Conservation (phyloP, 352 stramenopile species). For the Albugo laibachii region DNA sequence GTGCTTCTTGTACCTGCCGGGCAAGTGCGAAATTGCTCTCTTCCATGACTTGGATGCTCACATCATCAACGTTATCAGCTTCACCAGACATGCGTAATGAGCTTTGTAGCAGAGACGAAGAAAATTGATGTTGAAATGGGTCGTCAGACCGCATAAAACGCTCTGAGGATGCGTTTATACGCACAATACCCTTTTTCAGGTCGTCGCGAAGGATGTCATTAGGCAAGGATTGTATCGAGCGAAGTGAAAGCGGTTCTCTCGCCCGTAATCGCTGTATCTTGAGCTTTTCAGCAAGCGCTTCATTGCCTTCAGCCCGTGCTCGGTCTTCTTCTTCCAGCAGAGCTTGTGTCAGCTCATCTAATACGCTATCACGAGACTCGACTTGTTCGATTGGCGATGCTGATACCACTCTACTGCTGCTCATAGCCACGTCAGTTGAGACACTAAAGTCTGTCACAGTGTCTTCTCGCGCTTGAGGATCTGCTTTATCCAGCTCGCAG, state of each 20-base stretch:
- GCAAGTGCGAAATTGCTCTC: slow-evolving; percentile 75
- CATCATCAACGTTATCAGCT: slow-evolving; percentile 46
- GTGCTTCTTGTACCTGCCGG: slow-evolving; percentile 55
- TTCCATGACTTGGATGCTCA: slow-evolving; percentile 48
- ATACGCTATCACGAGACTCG: slow-evolving; percentile 25
- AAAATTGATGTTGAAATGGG: neutral
- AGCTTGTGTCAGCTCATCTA: slow-evolving; percentile 60
- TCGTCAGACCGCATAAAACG: neutral
- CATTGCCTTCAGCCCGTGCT: slow-evolving; percentile 52
- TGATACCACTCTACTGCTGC: slow-evolving; percentile 63
- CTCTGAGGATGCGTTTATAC: neutral
- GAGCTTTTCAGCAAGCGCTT: slow-evolving; percentile 54
- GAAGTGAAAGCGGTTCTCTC: too few species aligned
- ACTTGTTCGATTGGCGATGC: slow-evolving; percentile 46
- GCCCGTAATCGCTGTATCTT: slow-evolving; percentile 27
- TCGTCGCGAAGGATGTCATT: neutral
- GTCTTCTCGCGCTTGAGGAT: neutral
- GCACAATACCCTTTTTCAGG: neutral
- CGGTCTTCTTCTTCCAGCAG: slow-evolving; percentile 64
- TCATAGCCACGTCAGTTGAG: slow-evolving; percentile 38
- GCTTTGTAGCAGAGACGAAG: slow-evolving; percentile 56
- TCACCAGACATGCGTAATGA: slow-evolving; percentile 56
- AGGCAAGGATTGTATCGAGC: neutral
- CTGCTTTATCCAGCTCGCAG: neutral
- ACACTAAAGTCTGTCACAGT: slow-evolving; percentile 39